phyloP scores from a whole-genome alignment of 345 rosid genomes.

The Heritiera littoralis region DNA sequence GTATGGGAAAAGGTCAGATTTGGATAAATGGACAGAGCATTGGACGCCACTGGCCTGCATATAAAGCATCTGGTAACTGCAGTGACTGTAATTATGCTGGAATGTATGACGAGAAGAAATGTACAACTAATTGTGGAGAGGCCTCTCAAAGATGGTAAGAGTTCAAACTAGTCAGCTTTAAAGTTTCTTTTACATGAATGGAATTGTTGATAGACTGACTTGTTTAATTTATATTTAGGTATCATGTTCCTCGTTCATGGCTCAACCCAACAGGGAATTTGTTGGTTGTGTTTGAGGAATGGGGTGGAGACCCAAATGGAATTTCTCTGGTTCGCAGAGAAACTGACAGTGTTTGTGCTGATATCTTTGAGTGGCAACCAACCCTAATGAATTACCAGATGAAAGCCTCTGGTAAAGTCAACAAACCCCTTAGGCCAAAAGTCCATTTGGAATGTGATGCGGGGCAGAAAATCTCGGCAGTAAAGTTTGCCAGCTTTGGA shows the following conservation, averaged over 20 bases:
- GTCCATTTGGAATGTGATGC: conserved; percentile 73
- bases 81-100: conserved; percentile 68
- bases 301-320: conserved; percentile 94
- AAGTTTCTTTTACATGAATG: background rate
- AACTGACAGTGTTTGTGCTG: conserved; percentile 80
- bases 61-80: conserved; percentile 75
- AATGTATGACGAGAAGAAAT: conserved; percentile 68
- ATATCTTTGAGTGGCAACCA: conserved; percentile 91
- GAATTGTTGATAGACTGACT: conserved; percentile 12
- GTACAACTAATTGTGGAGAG: conserved; percentile 80
- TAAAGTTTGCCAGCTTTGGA: conserved; percentile 94
- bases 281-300: conserved; percentile 91
- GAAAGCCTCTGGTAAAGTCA: conserved; percentile 81
- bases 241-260: conserved; percentile 90
- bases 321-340: conserved; percentile 78
- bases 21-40: conserved; percentile 91
- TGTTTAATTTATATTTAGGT: conserved; percentile 48
- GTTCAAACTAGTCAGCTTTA: background rate
- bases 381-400: conserved; percentile 73
- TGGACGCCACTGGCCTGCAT: conserved; percentile 96
- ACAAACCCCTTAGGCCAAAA: conserved; percentile 79
- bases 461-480: conserved; percentile 72
- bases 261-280: conserved; percentile 81
- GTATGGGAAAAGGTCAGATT: conserved; percentile 94
- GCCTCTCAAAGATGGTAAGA: conserved; percentile 90